phyloP scores from a whole-genome alignment of 164 flowering plant genomes.

The Echeveria elegans region DNA sequence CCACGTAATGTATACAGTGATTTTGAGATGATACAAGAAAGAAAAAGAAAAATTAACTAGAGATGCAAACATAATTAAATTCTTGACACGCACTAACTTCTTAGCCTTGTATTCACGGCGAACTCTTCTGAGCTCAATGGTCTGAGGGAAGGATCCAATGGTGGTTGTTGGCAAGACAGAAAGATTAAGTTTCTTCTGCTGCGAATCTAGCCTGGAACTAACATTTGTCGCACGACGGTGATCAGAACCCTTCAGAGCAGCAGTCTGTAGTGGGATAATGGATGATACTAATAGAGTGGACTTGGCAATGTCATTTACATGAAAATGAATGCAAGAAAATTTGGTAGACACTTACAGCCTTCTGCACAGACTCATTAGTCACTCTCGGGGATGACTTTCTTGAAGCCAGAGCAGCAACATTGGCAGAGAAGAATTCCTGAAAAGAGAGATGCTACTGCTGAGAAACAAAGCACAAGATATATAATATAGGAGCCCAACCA shows the following conservation, averaged over 20 bases:
- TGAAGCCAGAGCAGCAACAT: conserved; percentile 60
- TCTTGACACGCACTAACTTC: conserved; percentile 26
- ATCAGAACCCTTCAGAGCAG: conserved; percentile 65
- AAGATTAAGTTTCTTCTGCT: conserved; percentile 64
- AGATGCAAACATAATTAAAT: not conserved
- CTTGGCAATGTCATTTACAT: not conserved
- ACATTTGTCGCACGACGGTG: conserved; percentile 67
- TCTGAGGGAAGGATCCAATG: conserved; percentile 82
- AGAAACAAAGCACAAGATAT: not conserved
- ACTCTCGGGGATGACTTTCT: conserved; percentile 68
- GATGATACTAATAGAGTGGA: not conserved
- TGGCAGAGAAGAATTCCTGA: conserved; percentile 63
- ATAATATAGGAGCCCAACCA: not conserved
- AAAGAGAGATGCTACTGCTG: not conserved
- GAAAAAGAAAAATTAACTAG: not conserved
- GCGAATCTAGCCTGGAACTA: conserved; percentile 62
- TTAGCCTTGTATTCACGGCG: conserved; percentile 75
- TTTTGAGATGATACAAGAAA: no score
- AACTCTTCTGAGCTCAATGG: conserved; percentile 64
- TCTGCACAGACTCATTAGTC: conserved; percentile 60
- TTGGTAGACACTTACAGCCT: conserved; percentile 45
- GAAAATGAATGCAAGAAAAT: not conserved
- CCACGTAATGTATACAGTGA: not conserved
- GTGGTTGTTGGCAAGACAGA: conserved; percentile 70
- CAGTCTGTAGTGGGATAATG: conserved; percentile 33